Conservation (phyloP, 1,139 yeast genomes). For the Zygosaccharomyces pseudobailii region DNA sequence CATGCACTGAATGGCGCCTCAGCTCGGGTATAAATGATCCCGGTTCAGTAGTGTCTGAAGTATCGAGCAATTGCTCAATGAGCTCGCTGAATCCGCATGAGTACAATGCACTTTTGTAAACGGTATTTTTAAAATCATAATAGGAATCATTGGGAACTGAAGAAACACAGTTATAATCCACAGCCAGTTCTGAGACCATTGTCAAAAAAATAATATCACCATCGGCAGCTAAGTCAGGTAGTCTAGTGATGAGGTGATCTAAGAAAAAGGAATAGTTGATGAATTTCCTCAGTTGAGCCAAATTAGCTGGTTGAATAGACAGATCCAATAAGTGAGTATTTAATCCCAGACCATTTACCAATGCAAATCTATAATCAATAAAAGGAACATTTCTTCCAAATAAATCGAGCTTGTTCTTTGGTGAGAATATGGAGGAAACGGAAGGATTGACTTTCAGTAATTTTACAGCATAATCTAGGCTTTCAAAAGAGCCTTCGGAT, state of each 20-base stretch:
- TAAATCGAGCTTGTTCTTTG: constrained; percentile 9
- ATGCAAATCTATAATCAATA: constrained; percentile 37
- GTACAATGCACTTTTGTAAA: constrained; percentile 10
- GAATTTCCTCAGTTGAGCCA: constrained; percentile 12
- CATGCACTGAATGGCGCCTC: not conserved
- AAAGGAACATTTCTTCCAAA: constrained; percentile 21
- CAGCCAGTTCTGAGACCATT: constrained; percentile 35
- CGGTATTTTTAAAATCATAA: constrained; percentile 18
- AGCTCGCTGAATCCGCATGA: constrained; percentile 26
- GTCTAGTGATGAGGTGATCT: constrained; percentile 16
- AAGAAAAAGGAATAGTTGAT: constrained; percentile 29
- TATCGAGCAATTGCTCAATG: constrained; percentile 12
- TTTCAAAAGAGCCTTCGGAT: constrained; percentile 2
- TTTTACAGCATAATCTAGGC: constrained; percentile 15
- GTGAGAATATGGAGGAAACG: constrained; percentile 14
- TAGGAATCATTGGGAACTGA: constrained; percentile 18
- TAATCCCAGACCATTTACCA: constrained; percentile 45
- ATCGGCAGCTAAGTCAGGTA: constrained; percentile 17
- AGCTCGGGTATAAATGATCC: not conserved
- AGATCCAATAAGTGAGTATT: constrained; percentile 37
- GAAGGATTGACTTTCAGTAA: constrained; percentile 9
- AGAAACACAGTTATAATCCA: constrained; percentile 36
- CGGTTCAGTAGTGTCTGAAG: not conserved
- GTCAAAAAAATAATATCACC: constrained; percentile 28
- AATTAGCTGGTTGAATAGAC: constrained; percentile 9